phyloP scores from a whole-genome alignment of 805 yeast genomes.

The Saccharomycopsis sp. region DNA sequence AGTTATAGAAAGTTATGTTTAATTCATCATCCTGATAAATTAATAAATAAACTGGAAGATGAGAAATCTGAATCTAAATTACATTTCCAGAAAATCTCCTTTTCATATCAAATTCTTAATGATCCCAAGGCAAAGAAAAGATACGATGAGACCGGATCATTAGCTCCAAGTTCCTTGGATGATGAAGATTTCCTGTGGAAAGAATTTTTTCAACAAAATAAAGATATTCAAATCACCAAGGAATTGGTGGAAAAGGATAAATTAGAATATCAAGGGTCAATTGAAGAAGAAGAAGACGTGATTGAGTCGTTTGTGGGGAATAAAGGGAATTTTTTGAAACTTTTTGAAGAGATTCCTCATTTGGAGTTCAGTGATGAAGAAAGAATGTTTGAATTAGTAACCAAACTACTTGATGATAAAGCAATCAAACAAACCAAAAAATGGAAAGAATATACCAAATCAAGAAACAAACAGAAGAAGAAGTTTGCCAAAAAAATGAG shows the following conservation, averaged over 20 bases:
- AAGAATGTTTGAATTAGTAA: slow-evolving; percentile 45
- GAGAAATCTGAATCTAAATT: slow-evolving; percentile 27
- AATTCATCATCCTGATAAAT: slow-evolving; percentile 63
- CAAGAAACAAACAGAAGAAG: slow-evolving; percentile 36
- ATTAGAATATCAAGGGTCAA: slow-evolving; percentile 47
- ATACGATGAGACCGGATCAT: slow-evolving; percentile 64
- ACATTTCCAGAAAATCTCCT: slow-evolving; percentile 61
- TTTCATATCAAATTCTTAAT: slow-evolving; percentile 59
- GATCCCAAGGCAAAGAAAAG: slow-evolving; percentile 44
- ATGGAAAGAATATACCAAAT: slow-evolving; percentile 42
- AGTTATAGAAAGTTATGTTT: slow-evolving; percentile 58
- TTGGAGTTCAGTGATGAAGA: slow-evolving; percentile 51
- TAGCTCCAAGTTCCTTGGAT: slow-evolving; percentile 27
- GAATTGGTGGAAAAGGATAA: slow-evolving; percentile 65
- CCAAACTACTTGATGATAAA: slow-evolving; percentile 31
- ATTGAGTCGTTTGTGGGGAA: slow-evolving; percentile 42
- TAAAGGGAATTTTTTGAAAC: slow-evolving; percentile 56
- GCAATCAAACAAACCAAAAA: slow-evolving; percentile 28
- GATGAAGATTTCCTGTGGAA: slow-evolving; percentile 28
- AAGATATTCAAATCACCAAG: slow-evolving; percentile 39
- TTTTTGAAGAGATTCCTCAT: slow-evolving; percentile 74
- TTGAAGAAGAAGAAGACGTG: slow-evolving; percentile 55
- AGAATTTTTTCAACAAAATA: slow-evolving; percentile 38
- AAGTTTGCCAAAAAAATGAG: slow-evolving; percentile 41
- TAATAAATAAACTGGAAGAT: slow-evolving; percentile 27